Evolutionary conservation across 2,329 filamentous ascomycete species (phyloP).

Genomic region (Dissoconium aciculare): DNA sequence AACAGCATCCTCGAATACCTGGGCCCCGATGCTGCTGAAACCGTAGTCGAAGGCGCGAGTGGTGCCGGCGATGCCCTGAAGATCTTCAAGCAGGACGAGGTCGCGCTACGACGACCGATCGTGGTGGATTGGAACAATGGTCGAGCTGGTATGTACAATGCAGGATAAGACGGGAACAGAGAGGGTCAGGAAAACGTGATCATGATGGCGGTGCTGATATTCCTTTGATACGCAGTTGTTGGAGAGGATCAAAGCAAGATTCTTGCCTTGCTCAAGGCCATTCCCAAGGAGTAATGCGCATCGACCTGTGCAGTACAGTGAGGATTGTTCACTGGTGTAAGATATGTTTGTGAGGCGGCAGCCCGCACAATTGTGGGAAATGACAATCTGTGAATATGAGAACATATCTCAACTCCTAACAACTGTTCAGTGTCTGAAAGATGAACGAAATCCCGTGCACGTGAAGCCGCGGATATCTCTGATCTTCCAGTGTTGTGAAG

Average conservation of each 20-base stretch:
- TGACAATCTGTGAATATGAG: too few species aligned
- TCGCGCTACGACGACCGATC: slow-evolving; percentile 60
- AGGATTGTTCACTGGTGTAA: too few species aligned
- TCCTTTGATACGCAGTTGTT: slow-evolving; percentile 32
- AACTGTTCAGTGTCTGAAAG: too few species aligned
- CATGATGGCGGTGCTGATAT: slow-evolving; percentile 4
- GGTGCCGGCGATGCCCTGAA: slow-evolving; percentile 64
- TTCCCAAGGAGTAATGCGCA: slow-evolving; percentile 33
- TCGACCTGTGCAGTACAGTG: too few species aligned
- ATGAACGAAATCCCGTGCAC: too few species aligned
- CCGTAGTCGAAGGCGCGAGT: slow-evolving; percentile 60
- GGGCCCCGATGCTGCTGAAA: slow-evolving; percentile 43
- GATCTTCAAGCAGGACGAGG: slow-evolving; percentile 55
- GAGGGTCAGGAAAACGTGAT: background rate
- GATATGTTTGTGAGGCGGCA: too few species aligned
- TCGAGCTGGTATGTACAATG: slow-evolving; percentile 43
- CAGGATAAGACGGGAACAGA: background rate
- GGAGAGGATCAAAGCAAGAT: slow-evolving; percentile 82
- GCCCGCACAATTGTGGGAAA: too few species aligned
- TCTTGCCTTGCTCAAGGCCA: slow-evolving; percentile 56
- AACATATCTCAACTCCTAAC: too few species aligned
- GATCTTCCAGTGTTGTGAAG: too few species aligned
- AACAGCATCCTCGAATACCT: slow-evolving; percentile 74
- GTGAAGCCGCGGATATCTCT: too few species aligned
- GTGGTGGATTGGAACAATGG: slow-evolving; percentile 93